Conservation (phyloP, 1,284 basidiomycete genomes). For the Porogramme epimiltina region DNA sequence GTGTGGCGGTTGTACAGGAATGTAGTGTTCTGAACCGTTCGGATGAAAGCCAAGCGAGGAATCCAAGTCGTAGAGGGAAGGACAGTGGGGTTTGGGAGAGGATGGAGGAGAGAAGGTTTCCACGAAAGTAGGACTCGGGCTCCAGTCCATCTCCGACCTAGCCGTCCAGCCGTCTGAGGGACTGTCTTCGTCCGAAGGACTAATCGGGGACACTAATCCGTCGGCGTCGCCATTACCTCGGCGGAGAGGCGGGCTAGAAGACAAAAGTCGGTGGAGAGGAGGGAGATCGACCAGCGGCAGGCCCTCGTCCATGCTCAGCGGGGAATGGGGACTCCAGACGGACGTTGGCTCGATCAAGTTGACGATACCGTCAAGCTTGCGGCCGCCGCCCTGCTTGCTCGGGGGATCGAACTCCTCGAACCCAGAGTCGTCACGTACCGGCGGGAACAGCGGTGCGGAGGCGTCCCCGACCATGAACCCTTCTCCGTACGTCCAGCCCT, state of each 20-base stretch:
- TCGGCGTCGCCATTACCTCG: constrained; percentile 2
- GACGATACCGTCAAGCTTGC: constrained; percentile 2
- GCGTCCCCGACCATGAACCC: constrained; percentile 6
- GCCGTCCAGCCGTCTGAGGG: background rate
- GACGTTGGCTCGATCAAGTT: constrained; percentile 25
- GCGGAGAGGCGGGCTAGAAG: background rate
- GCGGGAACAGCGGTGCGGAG: constrained; percentile 13
- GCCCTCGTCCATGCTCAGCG: constrained; percentile 19
- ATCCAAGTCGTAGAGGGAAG: constrained; percentile 9
- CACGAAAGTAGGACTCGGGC: constrained; percentile 14
- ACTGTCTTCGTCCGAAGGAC: background rate
- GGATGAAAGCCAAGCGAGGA: constrained; percentile 10
- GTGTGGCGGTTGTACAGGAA: background rate
- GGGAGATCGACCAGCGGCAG: constrained; percentile 9
- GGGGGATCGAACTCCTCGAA: constrained; percentile 22
- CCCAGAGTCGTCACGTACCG: constrained; percentile 27
- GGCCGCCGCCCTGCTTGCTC: constrained; percentile 6
- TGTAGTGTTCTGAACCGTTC: background rate
- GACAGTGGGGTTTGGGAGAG: constrained; percentile 11
- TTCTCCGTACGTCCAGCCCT: constrained; percentile 22
- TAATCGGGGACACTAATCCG: constrained; percentile 4
- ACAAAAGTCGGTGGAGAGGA: background rate
- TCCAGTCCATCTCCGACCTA: constrained; percentile 18
- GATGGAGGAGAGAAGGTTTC: constrained; percentile 2
- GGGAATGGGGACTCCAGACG: constrained; percentile 22